Evolutionary conservation across 129 eudicot species (phyloP).

Genomic region (Mikania micrantha): DNA sequence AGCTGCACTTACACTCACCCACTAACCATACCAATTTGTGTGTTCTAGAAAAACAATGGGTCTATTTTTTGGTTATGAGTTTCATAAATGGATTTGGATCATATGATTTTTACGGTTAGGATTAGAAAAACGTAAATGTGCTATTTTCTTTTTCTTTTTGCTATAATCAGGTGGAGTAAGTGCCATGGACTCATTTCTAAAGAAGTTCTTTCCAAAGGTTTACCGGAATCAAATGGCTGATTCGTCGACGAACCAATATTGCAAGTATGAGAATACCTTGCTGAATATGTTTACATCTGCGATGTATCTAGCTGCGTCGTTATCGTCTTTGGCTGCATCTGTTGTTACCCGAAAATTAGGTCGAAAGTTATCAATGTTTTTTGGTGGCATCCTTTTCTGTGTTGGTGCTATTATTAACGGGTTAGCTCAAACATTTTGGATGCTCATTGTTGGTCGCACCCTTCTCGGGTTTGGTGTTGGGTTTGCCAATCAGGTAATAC

Average conservation of each 20-base stretch:
- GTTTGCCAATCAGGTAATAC: constrained; percentile 85
- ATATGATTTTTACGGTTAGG: too few species aligned
- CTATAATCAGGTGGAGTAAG: constrained; percentile 72
- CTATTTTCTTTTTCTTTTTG: background rate
- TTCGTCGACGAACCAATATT: constrained; percentile 57
- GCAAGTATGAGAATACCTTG: constrained; percentile 61
- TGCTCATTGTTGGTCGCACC: constrained; percentile 88
- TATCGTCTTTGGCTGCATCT: constrained; percentile 75
- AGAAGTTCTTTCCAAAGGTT: constrained; percentile 69
- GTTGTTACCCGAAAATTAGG: constrained; percentile 68
- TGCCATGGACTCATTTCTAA: constrained; percentile 63
- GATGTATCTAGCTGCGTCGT: constrained; percentile 69
- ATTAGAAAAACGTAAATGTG: too few species aligned
- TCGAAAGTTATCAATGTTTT: constrained; percentile 70
- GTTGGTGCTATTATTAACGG: constrained; percentile 81
- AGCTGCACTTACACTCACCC: too few species aligned
- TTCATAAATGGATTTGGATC: too few species aligned
- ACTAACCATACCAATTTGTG: too few species aligned
- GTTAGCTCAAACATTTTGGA: constrained; percentile 57
- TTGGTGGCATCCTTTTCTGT: constrained; percentile 68
- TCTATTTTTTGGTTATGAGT: too few species aligned
- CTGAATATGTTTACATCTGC: constrained; percentile 85
- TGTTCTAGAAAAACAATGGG: too few species aligned
- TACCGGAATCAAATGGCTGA: constrained; percentile 46
- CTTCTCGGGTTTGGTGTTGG: constrained; percentile 88